Conservation (phyloP, 2,329 filamentous ascomycete genomes). For the Calonectria pseudoreteaudii region DNA sequence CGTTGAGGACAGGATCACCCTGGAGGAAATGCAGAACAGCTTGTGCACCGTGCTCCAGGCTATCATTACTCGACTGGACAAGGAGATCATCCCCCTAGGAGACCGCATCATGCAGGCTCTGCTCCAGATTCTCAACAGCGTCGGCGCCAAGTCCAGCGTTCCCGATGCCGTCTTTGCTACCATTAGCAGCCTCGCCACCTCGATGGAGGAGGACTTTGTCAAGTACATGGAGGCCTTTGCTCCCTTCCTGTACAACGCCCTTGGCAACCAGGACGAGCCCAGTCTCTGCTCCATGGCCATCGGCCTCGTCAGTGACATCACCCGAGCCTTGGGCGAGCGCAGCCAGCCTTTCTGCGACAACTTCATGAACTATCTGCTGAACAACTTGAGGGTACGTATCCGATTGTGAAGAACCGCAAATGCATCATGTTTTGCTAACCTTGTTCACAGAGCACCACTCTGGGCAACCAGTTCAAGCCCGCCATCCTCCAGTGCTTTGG, state of each 20-base stretch:
- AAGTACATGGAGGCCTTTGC: constrained; percentile 98
- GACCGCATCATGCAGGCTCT: constrained; percentile 94
- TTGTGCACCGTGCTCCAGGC: constrained; percentile 90
- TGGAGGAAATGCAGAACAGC: constrained; percentile 98
- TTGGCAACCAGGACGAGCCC: constrained; percentile 95
- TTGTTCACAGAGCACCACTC: constrained; percentile 74
- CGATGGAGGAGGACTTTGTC: constrained; percentile 90
- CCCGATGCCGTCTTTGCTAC: constrained; percentile 94
- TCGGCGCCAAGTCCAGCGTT: constrained; percentile 89
- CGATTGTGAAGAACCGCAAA: neutral
- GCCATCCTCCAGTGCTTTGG: constrained; percentile 98
- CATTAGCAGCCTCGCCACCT: constrained; percentile 90
- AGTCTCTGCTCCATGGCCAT: constrained; percentile 97
- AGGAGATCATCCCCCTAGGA: constrained; percentile 88
- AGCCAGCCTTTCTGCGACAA: constrained; percentile 95
- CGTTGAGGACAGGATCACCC: constrained; percentile 93
- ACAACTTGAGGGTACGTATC: constrained; percentile 77
- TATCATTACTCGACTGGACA: constrained; percentile 91
- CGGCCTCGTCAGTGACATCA: constrained; percentile 96
- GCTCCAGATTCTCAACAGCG: constrained; percentile 81
- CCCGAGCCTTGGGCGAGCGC: constrained; percentile 87
- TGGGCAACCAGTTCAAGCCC: constrained; percentile 97
- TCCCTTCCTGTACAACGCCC: constrained; percentile 92
- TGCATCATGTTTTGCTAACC: constrained; percentile 55
- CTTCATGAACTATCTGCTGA: constrained; percentile 98